Percentiles rank a stretch among this genome's conserved stretches.
These are phyloP conservation scores for Pleomassaria siparia DNA, from an alignment of 2,329 filamentous ascomycete species.

Conservation along the genomic window DNA sequence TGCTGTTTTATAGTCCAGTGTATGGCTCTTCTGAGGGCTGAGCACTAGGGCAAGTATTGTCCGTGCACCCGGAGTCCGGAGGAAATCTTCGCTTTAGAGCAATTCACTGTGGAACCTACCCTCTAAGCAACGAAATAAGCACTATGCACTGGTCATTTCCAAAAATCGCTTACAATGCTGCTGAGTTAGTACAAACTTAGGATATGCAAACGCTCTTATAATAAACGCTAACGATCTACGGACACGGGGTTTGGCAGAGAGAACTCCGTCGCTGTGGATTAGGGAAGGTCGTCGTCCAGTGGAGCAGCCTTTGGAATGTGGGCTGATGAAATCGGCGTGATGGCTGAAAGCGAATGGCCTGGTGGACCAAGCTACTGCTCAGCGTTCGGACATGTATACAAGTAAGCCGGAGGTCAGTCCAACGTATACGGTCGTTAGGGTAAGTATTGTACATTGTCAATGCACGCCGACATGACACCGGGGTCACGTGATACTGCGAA, in stretches of 20 bases:
- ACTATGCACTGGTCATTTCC: neutral
- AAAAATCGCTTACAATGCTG: neutral
- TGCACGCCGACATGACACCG: no score
- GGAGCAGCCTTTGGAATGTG: neutral
- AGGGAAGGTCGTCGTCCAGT: neutral
- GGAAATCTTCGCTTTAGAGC: neutral
- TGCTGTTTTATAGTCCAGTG: neutral
- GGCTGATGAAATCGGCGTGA: no score
- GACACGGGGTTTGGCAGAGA: neutral
- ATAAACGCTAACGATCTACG: neutral
- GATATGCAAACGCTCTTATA: neutral
- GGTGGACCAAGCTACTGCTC: no score
- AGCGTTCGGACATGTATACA: no score
- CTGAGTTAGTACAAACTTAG: neutral
- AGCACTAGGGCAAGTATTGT: neutral
- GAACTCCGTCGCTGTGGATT: neutral
- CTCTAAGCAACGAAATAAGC: neutral
- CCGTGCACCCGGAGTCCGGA: neutral
- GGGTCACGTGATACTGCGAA: no score
- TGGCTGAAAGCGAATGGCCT: no score
- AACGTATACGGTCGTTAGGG: no score
- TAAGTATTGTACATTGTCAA: no score
- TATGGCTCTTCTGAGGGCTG: neutral
- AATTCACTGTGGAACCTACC: neutral
- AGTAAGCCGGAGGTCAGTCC: no score